Evolutionary conservation across 2,329 filamentous ascomycete genomes (phyloP).

Genomic region (Penicillium crustosum): DNA sequence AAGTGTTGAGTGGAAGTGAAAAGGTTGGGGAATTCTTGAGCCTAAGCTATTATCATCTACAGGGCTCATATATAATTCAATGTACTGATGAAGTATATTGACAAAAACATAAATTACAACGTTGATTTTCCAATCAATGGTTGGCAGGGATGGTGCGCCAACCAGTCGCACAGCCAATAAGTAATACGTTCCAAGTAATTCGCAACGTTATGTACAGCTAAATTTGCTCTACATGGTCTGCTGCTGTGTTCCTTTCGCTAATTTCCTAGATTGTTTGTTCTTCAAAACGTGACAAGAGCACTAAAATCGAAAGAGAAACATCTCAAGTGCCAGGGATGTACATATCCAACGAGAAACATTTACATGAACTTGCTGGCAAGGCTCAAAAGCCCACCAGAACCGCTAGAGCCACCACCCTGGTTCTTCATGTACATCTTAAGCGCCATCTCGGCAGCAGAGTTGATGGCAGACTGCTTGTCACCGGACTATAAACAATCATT

Average conservation of each 20-base stretch:
- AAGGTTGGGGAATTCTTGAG: not conserved
- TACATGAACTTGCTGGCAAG: slow-evolving; percentile 62
- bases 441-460: slow-evolving; percentile 79
- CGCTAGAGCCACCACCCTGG: slow-evolving; percentile 52
- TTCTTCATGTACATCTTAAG: slow-evolving; percentile 89
- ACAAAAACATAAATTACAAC: too few species aligned
- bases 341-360: not conserved
- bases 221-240: not conserved
- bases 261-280: not conserved
- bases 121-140: not conserved
- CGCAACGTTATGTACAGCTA: not conserved
- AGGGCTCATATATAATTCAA: too few species aligned
- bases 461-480: slow-evolving; percentile 77
- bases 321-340: not conserved
- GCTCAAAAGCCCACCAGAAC: slow-evolving; percentile 54
- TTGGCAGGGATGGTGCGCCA: not conserved
- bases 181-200: not conserved
- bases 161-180: too few species aligned
- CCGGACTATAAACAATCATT: slow-evolving; percentile 44
- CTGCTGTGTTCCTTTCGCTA: not conserved
- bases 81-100: not conserved
- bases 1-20: not conserved
- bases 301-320: not conserved
- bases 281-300: not conserved
- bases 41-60: too few species aligned